Evolutionary conservation across 805 yeast species (phyloP).

Genomic region (Candida broadrunensis): DNA sequence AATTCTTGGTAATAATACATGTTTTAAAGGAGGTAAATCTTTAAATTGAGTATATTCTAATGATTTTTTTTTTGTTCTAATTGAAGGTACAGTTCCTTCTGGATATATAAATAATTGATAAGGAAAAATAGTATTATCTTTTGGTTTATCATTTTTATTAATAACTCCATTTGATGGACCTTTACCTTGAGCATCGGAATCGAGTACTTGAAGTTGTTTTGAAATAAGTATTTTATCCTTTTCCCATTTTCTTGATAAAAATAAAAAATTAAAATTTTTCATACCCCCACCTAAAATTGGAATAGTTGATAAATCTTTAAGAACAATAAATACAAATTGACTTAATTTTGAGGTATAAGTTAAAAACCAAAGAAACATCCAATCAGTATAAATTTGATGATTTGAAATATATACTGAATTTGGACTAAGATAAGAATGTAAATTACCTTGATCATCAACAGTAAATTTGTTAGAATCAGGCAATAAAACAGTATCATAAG

Average conservation of each 20-base stretch:
- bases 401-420: constrained; percentile 74
- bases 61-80: constrained; percentile 58
- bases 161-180: constrained; percentile 49
- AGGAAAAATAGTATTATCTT: constrained; percentile 24
- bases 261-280: constrained; percentile 73
- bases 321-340: constrained; percentile 65
- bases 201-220: constrained; percentile 53
- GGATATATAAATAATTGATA: constrained; percentile 81
- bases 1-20: constrained; percentile 77
- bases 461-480: constrained; percentile 19
- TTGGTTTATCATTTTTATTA: constrained; percentile 9
- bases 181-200: constrained; percentile 56
- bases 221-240: constrained; percentile 60
- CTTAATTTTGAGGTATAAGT: constrained; percentile 65
- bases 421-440: constrained; percentile 34
- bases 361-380: constrained; percentile 90
- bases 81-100: constrained; percentile 87
- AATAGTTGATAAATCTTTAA: constrained; percentile 72
- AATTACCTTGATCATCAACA: constrained; percentile 24
- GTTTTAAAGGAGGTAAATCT: constrained; percentile 47
- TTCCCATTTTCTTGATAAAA: constrained; percentile 85
- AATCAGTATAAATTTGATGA: constrained; percentile 92
- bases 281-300: constrained; percentile 88
- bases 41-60: constrained; percentile 53
- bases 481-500: constrained; percentile 38